These are phyloP conservation scores for Arthrocladium fulminans DNA, from an alignment of 2,329 filamentous ascomycete genomes.

Conservation along the genomic window DNA sequence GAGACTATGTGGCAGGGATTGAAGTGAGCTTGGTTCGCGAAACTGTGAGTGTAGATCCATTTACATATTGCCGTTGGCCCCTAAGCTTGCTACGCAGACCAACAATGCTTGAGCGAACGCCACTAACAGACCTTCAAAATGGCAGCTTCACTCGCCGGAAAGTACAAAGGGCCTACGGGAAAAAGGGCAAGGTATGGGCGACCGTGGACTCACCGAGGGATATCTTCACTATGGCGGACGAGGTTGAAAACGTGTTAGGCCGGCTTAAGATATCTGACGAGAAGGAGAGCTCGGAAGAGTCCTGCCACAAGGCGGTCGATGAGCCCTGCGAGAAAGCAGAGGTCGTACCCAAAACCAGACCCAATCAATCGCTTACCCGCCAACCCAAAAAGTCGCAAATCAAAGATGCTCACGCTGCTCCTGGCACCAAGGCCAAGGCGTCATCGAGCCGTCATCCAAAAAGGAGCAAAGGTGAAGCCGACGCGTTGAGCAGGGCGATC, in stretches of 20 bases:
- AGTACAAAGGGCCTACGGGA: slow-evolving; percentile 19
- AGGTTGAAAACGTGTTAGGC: slow-evolving; percentile 15
- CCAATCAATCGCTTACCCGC: too few species aligned
- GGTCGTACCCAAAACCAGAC: too few species aligned
- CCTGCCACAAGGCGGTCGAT: too few species aligned
- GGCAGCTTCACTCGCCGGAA: slow-evolving; percentile 13
- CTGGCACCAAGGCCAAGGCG: too few species aligned
- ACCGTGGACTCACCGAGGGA: slow-evolving; percentile 11
- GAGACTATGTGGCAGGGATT: background rate
- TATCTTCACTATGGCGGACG: slow-evolving; percentile 11
- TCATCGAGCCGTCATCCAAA: too few species aligned
- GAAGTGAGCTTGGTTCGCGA: background rate
- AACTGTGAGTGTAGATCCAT: too few species aligned
- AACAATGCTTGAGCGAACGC: slow-evolving; percentile 13
- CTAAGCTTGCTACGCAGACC: too few species aligned
- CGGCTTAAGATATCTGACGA: slow-evolving; percentile 13
- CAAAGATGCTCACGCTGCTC: too few species aligned
- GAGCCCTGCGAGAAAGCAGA: too few species aligned
- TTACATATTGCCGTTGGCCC: too few species aligned
- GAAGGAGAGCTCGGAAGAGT: slow-evolving; percentile 2
- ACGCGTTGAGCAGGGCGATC: background rate
- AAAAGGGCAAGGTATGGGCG: slow-evolving; percentile 1
- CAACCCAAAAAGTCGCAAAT: too few species aligned
- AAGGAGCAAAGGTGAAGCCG: background rate
- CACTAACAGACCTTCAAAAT: slow-evolving; percentile 18